phyloP scores from a whole-genome alignment of 2,329 filamentous ascomycete genomes.

The Didymella lethalis region DNA sequence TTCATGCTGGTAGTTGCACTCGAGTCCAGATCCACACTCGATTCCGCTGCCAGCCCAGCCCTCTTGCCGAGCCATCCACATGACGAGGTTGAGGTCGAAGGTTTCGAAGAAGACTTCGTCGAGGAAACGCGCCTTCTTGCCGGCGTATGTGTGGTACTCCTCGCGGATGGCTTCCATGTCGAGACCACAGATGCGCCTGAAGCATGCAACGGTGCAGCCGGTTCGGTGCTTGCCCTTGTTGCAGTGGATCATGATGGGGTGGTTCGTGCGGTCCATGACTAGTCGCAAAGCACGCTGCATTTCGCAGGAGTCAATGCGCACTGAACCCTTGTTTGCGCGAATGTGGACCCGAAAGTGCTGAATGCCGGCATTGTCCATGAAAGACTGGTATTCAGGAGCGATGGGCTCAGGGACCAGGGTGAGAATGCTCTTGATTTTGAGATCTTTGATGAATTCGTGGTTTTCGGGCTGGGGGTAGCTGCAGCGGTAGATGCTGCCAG shows the following conservation, averaged over 20 bases:
- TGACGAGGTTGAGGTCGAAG: conserved; percentile 54
- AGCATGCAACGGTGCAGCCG: conserved; percentile 83
- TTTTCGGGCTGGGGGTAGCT: conserved; percentile 78
- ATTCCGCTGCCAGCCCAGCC: conserved; percentile 36
- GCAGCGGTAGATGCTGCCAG: conserved; percentile 79
- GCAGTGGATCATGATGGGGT: conserved; percentile 87
- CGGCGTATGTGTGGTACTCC: conserved; percentile 74
- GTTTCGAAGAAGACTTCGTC: conserved; percentile 57
- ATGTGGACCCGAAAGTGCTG: conserved; percentile 78
- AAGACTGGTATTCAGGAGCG: conserved; percentile 61
- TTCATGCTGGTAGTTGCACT: conserved; percentile 12
- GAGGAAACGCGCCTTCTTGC: conserved; percentile 58
- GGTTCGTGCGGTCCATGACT: conserved; percentile 74
- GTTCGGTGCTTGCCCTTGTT: conserved; percentile 95
- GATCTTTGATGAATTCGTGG: conserved; percentile 70
- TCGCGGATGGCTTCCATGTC: conserved; percentile 66
- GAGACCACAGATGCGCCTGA: conserved; percentile 75
- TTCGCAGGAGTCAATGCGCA: conserved; percentile 51
- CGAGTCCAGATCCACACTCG: conserved; percentile 13
- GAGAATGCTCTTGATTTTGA: conserved; percentile 82
- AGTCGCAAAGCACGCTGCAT: conserved; percentile 76
- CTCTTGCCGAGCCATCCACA: conserved; percentile 49
- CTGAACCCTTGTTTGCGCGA: conserved; percentile 82
- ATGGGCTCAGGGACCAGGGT: conserved; percentile 61
- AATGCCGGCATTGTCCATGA: conserved; percentile 73